Evolutionary conservation across 1,284 basidiomycete species (phyloP), one percentile per base, ranked within the genome.

Genomic region (Boletellus deceptivus): DNA sequence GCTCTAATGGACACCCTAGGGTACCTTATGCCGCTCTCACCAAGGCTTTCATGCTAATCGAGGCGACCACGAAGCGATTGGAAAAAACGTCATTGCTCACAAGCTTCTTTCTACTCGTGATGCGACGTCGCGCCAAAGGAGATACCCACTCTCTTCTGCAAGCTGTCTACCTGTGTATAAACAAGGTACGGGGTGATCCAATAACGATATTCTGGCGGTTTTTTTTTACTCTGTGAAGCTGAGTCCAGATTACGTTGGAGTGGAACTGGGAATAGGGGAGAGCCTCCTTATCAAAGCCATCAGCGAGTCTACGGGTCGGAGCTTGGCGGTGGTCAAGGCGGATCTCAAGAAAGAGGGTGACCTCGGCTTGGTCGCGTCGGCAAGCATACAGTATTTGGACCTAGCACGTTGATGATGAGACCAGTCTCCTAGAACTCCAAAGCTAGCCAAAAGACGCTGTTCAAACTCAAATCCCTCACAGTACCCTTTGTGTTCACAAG

Each of bases 211-310:
- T 29, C 34, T 39, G 34, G 10, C 34, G 6, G n/a, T 37, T 8
- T 9, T 22, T 36, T 64, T 27, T 57, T 49, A 48, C 50, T 56
- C 46, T 54, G 49, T 42, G 38, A 40, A 97, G 89, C 71, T 99
- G 42, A 89, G 93, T 61, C 96, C 97, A 10, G 97, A 99, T 70
- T 99, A 99, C 70, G 78, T 93, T 58, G 96, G 97, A 4, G 79
- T 98, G 41, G 97, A 99, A 68, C 80, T 99, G 0, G 97, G 97
- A 29, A 96, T 99, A 53, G 97, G 97, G 27, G 97, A 99, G 70
- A 91, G 89, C 55, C 72, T 99, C 18, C 78, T 99, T 31, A 83
- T 98, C 67, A 99, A 98, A 65, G 94, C 97, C 14, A 98, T 99
- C 52, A 89, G 85, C 18, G 91, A 98, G 69, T 93, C 92, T 6